phyloP scores from a whole-genome alignment of 768 basidiomycete species.

The Clavulina sp. region DNA sequence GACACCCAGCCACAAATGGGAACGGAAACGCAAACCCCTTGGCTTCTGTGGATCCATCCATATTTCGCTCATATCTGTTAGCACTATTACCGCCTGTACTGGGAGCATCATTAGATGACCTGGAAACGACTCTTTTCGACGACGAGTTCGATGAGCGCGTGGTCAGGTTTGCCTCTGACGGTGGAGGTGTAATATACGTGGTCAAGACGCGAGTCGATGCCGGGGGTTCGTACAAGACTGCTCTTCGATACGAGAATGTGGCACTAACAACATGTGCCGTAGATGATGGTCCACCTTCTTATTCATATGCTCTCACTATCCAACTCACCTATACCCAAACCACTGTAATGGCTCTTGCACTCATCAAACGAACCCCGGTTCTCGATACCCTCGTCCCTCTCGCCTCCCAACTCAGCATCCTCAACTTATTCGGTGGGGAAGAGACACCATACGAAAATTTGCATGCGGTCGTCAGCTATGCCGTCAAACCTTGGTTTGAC shows the following conservation, averaged over 20 bases:
- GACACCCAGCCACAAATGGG: neutral
- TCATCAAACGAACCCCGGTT: slow-evolving; percentile 80
- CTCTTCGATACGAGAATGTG: neutral
- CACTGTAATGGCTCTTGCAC: slow-evolving; percentile 70
- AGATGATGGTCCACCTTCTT: slow-evolving; percentile 53
- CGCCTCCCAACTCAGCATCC: slow-evolving; percentile 71
- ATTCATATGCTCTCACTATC: slow-evolving; percentile 48
- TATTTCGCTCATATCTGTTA: slow-evolving; percentile 55
- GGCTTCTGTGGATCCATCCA: slow-evolving; percentile 40
- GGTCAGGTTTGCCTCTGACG: slow-evolving; percentile 55
- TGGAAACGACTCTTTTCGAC: slow-evolving; percentile 50
- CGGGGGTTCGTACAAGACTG: slow-evolving; percentile 34
- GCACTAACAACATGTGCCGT: slow-evolving; percentile 4
- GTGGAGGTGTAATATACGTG: slow-evolving; percentile 62
- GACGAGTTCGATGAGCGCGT: slow-evolving; percentile 62
- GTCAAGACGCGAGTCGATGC: slow-evolving; percentile 59
- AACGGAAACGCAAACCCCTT: slow-evolving; percentile 1
- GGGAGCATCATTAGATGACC: slow-evolving; percentile 47
- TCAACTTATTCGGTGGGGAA: slow-evolving; percentile 80
- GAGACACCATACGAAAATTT: slow-evolving; percentile 90
- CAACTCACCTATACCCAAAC: slow-evolving; percentile 65
- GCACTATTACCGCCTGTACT: slow-evolving; percentile 64
- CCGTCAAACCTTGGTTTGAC: slow-evolving; percentile 97
- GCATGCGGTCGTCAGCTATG: slow-evolving; percentile 86
- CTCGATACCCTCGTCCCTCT: slow-evolving; percentile 70